A percentile compares a stretch with the other conserved stretches of the same genome.
phyloP scores from a whole-genome alignment of 2,329 filamentous ascomycete genomes.

The Basipetospora chlamydospora region DNA sequence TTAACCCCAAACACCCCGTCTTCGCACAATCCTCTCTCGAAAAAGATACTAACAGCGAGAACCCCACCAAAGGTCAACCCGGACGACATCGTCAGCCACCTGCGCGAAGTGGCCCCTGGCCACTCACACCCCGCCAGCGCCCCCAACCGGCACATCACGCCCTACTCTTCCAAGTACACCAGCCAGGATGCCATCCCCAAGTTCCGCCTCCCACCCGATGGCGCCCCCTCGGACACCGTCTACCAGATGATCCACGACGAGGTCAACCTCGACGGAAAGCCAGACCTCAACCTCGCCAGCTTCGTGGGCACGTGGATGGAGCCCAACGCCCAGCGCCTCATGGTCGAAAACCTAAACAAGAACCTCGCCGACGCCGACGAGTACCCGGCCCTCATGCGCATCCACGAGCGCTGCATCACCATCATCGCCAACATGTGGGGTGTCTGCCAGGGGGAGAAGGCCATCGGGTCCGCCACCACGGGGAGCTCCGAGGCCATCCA shows the following conservation, averaged over 20 bases:
- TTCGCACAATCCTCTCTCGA: neutral
- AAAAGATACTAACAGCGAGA: neutral
- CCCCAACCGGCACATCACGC: slow-evolving; percentile 34
- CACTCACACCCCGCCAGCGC: slow-evolving; percentile 18
- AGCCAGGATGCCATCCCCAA: slow-evolving; percentile 41
- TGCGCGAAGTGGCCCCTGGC: slow-evolving; percentile 29
- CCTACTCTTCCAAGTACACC: slow-evolving; percentile 44
- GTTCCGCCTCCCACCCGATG: slow-evolving; percentile 40
- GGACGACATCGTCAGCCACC: slow-evolving; percentile 37
- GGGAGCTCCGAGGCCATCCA: slow-evolving; percentile 60
- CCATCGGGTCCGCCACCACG: slow-evolving; percentile 55
- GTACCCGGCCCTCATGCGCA: slow-evolving; percentile 41
- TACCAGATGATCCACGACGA: slow-evolving; percentile 52
- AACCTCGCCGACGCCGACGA: slow-evolving; percentile 60
- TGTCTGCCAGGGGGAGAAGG: slow-evolving; percentile 43
- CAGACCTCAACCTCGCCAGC: slow-evolving; percentile 53
- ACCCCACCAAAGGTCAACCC: slow-evolving; percentile 29
- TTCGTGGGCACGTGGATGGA: slow-evolving; percentile 65
- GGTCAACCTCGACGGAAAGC: slow-evolving; percentile 48
- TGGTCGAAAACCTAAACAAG: slow-evolving; percentile 55
- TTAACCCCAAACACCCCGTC: no score
- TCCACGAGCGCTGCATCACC: slow-evolving; percentile 53
- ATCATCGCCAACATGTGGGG: slow-evolving; percentile 56
- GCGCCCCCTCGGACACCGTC: slow-evolving; percentile 46
- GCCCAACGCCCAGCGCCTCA: slow-evolving; percentile 45